Percentiles rank a stretch among this genome's conserved stretches.
Evolutionary conservation across 2,329 filamentous ascomycete species (phyloP).

Genomic region (Hypomyces rosellus): DNA sequence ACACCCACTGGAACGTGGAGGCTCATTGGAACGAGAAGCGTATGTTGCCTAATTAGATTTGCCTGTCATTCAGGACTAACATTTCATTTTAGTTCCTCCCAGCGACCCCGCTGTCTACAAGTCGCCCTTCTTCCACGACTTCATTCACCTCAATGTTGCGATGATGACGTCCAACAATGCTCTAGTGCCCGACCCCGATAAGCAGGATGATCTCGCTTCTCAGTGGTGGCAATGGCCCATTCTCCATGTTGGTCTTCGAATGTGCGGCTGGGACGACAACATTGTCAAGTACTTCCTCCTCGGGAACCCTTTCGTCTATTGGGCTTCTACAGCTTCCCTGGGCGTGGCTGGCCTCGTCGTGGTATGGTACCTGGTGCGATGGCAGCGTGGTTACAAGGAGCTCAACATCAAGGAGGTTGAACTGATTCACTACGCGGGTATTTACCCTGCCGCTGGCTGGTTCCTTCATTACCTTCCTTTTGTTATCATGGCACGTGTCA

Average conservation of each 20-base stretch:
- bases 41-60: conserved; percentile 45
- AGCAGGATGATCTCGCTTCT: conserved; percentile 96
- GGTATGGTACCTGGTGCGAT: conserved; percentile 81
- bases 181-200: conserved; percentile 93
- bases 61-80: background rate
- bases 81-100: conserved; percentile 60
- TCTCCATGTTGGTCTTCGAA: conserved; percentile 87
- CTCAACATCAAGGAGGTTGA: conserved; percentile 76
- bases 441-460: conserved; percentile 93
- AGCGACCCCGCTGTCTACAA: conserved; percentile 88
- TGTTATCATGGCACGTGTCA: conserved; percentile 95
- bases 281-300: conserved; percentile 98
- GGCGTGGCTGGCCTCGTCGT: conserved; percentile 66
- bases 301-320: conserved; percentile 93
- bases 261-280: conserved; percentile 97
- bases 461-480: conserved; percentile 95
- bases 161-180: conserved; percentile 99
- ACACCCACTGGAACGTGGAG: conserved; percentile 99
- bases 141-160: conserved; percentile 94
- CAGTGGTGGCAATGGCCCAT: conserved; percentile 99
- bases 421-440: conserved; percentile 85
- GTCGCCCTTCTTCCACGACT: conserved; percentile 96
- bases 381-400: conserved; percentile 90
- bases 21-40: conserved; percentile 88
- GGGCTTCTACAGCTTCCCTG: conserved; percentile 79